Evolutionary conservation across 371 early-diverging fungal genomes (phyloP).

Genomic region (Rhizopus delemar): DNA sequence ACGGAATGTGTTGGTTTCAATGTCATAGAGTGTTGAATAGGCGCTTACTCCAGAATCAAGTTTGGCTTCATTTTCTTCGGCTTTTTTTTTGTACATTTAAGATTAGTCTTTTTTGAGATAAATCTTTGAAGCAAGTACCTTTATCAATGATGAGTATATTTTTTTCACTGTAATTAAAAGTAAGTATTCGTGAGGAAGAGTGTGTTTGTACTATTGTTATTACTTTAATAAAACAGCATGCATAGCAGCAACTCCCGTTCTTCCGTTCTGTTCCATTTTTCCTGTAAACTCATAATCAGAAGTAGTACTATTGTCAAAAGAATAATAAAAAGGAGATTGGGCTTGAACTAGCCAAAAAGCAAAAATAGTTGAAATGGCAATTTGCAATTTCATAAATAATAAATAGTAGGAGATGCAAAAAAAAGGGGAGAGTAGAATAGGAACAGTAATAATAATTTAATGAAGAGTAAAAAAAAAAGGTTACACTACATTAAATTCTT

Average conservation of each 20-base stretch:
- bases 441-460: constrained; percentile 15
- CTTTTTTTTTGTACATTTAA: constrained; percentile 18
- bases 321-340: constrained; percentile 34
- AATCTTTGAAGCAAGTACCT: constrained; percentile 21
- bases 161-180: constrained; percentile 33
- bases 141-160: constrained; percentile 50
- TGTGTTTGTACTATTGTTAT: not conserved
- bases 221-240: constrained; percentile 50
- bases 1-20: constrained; percentile 49
- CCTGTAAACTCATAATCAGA: constrained; percentile 34
- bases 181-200: not conserved
- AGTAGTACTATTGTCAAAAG: constrained; percentile 18
- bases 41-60: constrained; percentile 57
- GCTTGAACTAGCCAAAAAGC: constrained; percentile 1
- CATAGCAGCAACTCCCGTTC: constrained; percentile 54
- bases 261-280: constrained; percentile 50
- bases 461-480: constrained; percentile 4
- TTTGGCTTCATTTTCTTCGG: constrained; percentile 55
- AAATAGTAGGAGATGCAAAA: not conserved
- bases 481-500: constrained; percentile 6
- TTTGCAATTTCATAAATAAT: not conserved
- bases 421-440: not conserved
- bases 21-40: constrained; percentile 57
- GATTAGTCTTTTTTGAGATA: not conserved
- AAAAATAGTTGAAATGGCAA: not conserved